Evolutionary conservation across 1,139 yeast species (phyloP).

Genomic region (Magnusiomyces tetraspermus): DNA sequence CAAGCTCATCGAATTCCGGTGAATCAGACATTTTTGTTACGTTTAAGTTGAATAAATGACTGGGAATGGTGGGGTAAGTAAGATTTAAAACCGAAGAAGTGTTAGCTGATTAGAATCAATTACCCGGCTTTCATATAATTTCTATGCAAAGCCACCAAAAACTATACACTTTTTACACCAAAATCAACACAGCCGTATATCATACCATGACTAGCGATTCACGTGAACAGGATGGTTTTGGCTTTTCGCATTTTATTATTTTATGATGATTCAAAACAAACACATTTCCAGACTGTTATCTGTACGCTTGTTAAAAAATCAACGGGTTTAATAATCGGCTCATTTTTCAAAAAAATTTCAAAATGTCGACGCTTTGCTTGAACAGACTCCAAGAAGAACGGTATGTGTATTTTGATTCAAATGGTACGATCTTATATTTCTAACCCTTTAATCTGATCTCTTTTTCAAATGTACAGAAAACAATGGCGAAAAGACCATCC

Average conservation of each 20-base stretch:
- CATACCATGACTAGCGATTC: neutral
- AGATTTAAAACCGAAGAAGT: neutral
- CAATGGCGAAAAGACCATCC: conserved; percentile 99
- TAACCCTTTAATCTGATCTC: neutral
- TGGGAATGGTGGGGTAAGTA: neutral
- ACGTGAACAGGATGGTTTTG: too few species aligned
- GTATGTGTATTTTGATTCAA: too few species aligned
- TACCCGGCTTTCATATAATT: neutral
- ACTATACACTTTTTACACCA: neutral
- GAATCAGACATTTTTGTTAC: neutral
- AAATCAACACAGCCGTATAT: neutral
- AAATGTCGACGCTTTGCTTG: conserved; percentile 41
- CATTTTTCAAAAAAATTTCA: too few species aligned
- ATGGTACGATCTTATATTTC: too few species aligned
- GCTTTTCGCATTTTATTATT: too few species aligned
- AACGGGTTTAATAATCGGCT: too few species aligned
- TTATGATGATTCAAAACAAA: too few species aligned
- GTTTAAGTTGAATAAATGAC: neutral
- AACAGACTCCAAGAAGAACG: conserved; percentile 76
- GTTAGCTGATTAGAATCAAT: neutral
- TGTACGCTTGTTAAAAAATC: too few species aligned
- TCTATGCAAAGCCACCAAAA: neutral
- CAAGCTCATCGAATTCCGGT: conserved; percentile 30
- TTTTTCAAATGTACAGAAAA: conserved; percentile 40
- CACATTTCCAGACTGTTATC: too few species aligned